These are phyloP conservation scores for Mycena chlorophos DNA, from an alignment of 768 basidiomycete species.

Conservation along the genomic window DNA sequence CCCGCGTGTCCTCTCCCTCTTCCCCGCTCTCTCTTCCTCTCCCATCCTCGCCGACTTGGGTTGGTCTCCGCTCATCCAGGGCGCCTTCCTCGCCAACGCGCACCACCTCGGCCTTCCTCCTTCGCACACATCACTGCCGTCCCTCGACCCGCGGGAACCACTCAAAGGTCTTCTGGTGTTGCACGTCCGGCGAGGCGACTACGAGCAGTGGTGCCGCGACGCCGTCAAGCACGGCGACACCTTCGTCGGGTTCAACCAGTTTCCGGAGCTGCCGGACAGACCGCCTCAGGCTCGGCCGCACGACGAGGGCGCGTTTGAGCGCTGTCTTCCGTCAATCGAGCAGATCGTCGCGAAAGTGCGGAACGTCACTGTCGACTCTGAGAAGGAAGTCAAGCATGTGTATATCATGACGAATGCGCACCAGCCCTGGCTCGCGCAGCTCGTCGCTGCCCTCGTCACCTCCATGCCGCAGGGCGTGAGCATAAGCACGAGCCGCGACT, in stretches of 20 bases:
- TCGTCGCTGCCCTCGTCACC: slow-evolving; percentile 40
- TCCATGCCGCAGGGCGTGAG: slow-evolving; percentile 45
- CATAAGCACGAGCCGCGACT: slow-evolving; percentile 55
- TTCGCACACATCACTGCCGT: not conserved
- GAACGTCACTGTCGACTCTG: not conserved
- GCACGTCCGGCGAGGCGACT: slow-evolving; percentile 61
- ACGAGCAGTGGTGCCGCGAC: slow-evolving; percentile 44
- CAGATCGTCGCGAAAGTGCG: slow-evolving; percentile 48
- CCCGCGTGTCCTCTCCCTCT: slow-evolving; percentile 44
- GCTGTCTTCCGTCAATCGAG: slow-evolving; percentile 53
- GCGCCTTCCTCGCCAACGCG: slow-evolving; percentile 48
- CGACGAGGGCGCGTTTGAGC: slow-evolving; percentile 28
- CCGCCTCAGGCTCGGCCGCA: slow-evolving; percentile 31
- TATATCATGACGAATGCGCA: slow-evolving; percentile 70
- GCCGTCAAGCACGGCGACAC: slow-evolving; percentile 42
- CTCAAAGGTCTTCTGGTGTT: slow-evolving; percentile 54
- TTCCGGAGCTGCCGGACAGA: slow-evolving; percentile 51
- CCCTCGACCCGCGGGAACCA: slow-evolving; percentile 21
- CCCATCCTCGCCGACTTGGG: slow-evolving; percentile 53
- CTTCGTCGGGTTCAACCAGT: slow-evolving; percentile 55
- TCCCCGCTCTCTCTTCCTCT: slow-evolving; percentile 45
- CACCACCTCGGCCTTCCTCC: slow-evolving; percentile 35
- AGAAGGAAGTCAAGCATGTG: slow-evolving; percentile 39
- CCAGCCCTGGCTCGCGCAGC: slow-evolving; percentile 45
- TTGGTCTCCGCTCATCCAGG: slow-evolving; percentile 63